These are phyloP conservation scores for Hymenoscyphus occultus DNA, from an alignment of 2,329 filamentous ascomycete species.

Conservation along the genomic window DNA sequence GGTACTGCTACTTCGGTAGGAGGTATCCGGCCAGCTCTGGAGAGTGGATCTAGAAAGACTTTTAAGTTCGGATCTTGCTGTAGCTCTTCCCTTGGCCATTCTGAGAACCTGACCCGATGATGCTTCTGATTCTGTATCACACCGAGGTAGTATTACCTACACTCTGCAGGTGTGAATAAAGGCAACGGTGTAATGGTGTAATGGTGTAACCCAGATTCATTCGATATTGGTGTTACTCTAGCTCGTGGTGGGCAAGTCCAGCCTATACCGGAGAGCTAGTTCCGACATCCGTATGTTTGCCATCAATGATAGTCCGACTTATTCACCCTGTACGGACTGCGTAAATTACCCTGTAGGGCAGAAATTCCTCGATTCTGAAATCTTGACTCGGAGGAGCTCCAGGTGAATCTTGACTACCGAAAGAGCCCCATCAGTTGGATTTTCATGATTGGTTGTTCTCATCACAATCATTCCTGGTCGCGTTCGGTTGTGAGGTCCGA, in stretches of 20 bases:
- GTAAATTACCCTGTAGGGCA: not conserved
- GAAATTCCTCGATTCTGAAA: not conserved
- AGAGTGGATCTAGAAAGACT: not conserved
- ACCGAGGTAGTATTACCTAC: not conserved
- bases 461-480: not conserved
- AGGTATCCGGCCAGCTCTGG: not conserved
- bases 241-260: slow-evolving; percentile 4
- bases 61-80: not conserved
- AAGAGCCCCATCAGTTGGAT: not conserved
- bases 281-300: not conserved
- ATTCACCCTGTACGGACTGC: not conserved
- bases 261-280: not conserved
- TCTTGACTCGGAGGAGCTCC: not conserved
- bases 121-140: not conserved
- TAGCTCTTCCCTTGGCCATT: not conserved
- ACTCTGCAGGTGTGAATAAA: not conserved
- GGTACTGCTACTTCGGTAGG: no score
- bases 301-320: not conserved
- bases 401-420: not conserved
- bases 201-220: not conserved
- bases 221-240: not conserved
- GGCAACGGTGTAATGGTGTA: not conserved
- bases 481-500: not conserved
- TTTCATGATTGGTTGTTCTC: not conserved
- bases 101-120: not conserved